Evolutionary conservation across 108 stramenopile genomes (phyloP), one percentile per base, ranked within the genome.

Genomic region (Asterionellopsis glacialis): DNA sequence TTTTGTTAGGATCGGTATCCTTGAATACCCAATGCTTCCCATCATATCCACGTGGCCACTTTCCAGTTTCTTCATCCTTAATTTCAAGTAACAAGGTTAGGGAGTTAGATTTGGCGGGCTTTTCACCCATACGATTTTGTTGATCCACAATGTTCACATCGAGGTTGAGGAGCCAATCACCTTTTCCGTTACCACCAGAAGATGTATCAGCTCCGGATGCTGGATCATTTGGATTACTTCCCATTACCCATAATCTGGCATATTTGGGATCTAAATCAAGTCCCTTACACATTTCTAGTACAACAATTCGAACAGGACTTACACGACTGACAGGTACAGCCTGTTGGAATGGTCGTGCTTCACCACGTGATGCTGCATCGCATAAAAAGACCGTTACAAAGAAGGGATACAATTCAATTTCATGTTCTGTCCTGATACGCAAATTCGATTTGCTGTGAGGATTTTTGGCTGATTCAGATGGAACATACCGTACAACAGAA

Each of bases 271-370:
- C 83, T 11, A 83, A 70, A 28, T 88, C 84, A 26, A 94, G 65
- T 11, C 75, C 81, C 45, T 84, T 85, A 43, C 86, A 83, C 13
- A 94, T 63, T 42, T 83, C 82, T 53, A 79, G 64, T 38, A 87
- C 65, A 47, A 91, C 56, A 10, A 80, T 70, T 26, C 79, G 68
- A 10, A 89, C 68, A 38, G 85, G 85, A 48, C 69, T 76, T 27
- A 85, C 83, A 38, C 87, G 73, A 45, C 87, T 88, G 1, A 94
- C 69, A 19, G 88, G 87, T 45, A 81, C 82, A 51, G 66, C 68
- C 51, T 94, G 89, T 59, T 90, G 89, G 68, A 91, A 94, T 6
- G 89, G 89, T 24, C 89, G 75, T 22, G 89, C 85, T 60, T 88
- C 87, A 21, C 88, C 92, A 51, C 81, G 63, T 1, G 87, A 84